A percentile compares a stretch with the other conserved stretches of the same genome.
Evolutionary conservation across 345 rosid genomes (phyloP).

Genomic region (Acer negundo): DNA sequence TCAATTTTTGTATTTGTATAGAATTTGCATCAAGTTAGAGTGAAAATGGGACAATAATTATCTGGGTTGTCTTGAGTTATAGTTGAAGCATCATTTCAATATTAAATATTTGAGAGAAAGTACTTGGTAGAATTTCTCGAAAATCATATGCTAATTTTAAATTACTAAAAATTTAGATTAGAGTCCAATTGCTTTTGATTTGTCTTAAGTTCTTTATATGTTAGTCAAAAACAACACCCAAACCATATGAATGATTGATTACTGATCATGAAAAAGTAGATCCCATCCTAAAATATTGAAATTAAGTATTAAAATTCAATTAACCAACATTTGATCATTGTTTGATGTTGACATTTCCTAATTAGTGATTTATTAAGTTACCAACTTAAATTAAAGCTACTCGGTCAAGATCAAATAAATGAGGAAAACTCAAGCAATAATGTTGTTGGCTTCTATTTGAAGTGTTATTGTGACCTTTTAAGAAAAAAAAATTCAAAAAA

Average conservation of each 20-base stretch:
- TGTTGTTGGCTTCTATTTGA: conserved; percentile 8
- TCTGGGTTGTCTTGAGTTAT: neutral
- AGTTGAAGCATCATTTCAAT: conserved; percentile 13
- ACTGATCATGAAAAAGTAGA: neutral
- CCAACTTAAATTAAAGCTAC: conserved; percentile 1
- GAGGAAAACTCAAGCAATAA: conserved; percentile 1
- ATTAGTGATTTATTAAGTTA: neutral
- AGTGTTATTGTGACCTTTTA: neutral
- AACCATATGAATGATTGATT: conserved; percentile 1
- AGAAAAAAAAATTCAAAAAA: too few species aligned
- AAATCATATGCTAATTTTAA: neutral
- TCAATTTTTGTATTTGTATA: neutral
- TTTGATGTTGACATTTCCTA: conserved; percentile 9
- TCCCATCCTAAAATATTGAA: conserved; percentile 7
- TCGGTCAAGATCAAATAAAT: conserved; percentile 9
- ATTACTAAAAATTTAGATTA: neutral
- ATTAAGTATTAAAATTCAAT: neutral
- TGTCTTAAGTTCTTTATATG: neutral
- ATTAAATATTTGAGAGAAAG: neutral
- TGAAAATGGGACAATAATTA: neutral
- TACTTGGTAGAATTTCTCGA: neutral
- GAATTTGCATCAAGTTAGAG: neutral
- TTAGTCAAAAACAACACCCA: neutral
- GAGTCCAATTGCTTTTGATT: neutral
- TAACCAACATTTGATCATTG: neutral